Evolutionary conservation across 768 basidiomycete species (phyloP).

Genomic region (Tricholoma terreum): DNA sequence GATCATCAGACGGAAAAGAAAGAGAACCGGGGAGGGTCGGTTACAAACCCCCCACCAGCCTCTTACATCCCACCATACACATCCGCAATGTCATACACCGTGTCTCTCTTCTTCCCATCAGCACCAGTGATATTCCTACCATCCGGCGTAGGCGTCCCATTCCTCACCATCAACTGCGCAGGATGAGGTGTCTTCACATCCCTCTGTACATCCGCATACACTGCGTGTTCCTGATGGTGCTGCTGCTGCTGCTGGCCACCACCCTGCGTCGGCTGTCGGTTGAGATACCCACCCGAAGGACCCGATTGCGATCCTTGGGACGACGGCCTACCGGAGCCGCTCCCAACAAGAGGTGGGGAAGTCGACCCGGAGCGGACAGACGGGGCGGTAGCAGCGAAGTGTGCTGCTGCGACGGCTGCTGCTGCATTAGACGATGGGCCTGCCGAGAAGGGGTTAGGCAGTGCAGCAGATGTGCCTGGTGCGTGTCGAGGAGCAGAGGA

Average conservation of each 20-base stretch:
- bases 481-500: neutral
- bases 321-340: neutral
- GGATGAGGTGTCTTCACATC: slow-evolving; percentile 14
- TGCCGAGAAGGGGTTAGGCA: slow-evolving; percentile 9
- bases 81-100: slow-evolving; percentile 40
- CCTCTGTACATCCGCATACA: slow-evolving; percentile 18
- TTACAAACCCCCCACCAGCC: too few species aligned
- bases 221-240: slow-evolving; percentile 8
- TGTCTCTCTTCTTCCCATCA: slow-evolving; percentile 14
- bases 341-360: neutral
- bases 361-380: neutral
- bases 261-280: slow-evolving; percentile 12
- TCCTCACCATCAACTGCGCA: slow-evolving; percentile 1
- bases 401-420: slow-evolving; percentile 7
- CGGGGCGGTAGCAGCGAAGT: slow-evolving; percentile 4
- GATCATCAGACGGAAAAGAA: too few species aligned
- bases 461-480: neutral
- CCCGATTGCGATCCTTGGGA: neutral
- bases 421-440: slow-evolving; percentile 5
- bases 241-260: slow-evolving; percentile 4
- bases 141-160: neutral
- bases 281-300: slow-evolving; percentile 4
- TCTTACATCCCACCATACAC: slow-evolving; percentile 23
- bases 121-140: neutral
- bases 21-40: too few species aligned